Evolutionary conservation across 345 rosid genomes (phyloP).

Genomic region (Euphorbia tirucalli): DNA sequence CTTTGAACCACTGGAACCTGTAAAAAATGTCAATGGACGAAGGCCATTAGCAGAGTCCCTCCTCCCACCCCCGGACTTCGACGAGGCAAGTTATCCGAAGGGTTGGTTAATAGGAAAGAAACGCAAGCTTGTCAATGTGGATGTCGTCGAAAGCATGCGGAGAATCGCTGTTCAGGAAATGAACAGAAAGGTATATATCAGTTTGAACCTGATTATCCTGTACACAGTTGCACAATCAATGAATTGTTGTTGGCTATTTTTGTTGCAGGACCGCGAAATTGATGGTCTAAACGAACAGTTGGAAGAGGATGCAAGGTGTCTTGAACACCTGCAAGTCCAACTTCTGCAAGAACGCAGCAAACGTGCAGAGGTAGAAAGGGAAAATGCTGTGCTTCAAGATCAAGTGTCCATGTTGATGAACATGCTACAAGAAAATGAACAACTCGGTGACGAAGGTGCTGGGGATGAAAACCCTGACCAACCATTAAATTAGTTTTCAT

Average conservation of each 20-base stretch:
- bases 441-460: slow-evolving; percentile 31
- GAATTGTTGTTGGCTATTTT: neutral
- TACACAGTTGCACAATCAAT: neutral
- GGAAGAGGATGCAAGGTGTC: slow-evolving; percentile 76
- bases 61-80: slow-evolving; percentile 93
- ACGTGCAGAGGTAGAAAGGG: slow-evolving; percentile 74
- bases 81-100: slow-evolving; percentile 70
- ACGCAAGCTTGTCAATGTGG: slow-evolving; percentile 89
- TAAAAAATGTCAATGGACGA: slow-evolving; percentile 38
- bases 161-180: slow-evolving; percentile 94
- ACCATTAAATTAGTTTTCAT: slow-evolving; percentile 36
- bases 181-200: slow-evolving; percentile 74
- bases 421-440: slow-evolving; percentile 68
- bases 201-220: neutral
- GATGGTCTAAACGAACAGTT: slow-evolving; percentile 87
- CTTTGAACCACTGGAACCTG: slow-evolving; percentile 85
- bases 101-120: slow-evolving; percentile 95
- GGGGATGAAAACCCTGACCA: slow-evolving; percentile 43
- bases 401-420: slow-evolving; percentile 78
- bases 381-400: slow-evolving; percentile 70
- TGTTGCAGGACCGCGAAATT: slow-evolving; percentile 79
- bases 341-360: slow-evolving; percentile 76
- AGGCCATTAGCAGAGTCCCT: slow-evolving; percentile 60
- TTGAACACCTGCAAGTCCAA: slow-evolving; percentile 84
- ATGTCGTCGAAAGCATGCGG: slow-evolving; percentile 95